These are phyloP conservation scores for Penicillium sp. DNA, from an alignment of 2,329 filamentous ascomycete genomes.

Conservation along the genomic window DNA sequence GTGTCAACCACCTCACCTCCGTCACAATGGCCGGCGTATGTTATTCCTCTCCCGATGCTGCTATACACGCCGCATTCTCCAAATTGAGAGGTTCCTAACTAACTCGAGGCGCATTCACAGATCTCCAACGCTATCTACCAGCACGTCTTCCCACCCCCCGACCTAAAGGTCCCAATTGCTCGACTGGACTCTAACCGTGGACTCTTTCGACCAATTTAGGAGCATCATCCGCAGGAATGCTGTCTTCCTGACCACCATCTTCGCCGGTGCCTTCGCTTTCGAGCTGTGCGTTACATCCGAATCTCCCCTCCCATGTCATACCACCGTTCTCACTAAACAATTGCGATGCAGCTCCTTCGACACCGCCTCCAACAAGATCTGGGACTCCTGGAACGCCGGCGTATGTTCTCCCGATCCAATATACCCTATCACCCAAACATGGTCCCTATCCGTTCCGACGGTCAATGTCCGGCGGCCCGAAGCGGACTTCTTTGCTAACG, in stretches of 20 bases:
- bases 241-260: conserved; percentile 85
- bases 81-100: conserved; percentile 32
- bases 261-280: conserved; percentile 84
- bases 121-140: conserved; percentile 64
- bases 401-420: conserved; percentile 63
- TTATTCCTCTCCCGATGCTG: conserved; percentile 4
- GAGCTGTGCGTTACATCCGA: conserved; percentile 74
- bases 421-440: not conserved
- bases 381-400: conserved; percentile 89
- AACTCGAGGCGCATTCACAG: conserved; percentile 44
- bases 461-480: conserved; percentile 1
- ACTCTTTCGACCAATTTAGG: conserved; percentile 57
- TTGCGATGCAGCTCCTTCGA: conserved; percentile 74
- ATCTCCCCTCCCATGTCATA: conserved; percentile 11
- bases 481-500: conserved; percentile 25
- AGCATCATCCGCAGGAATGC: conserved; percentile 84
- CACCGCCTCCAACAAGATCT: conserved; percentile 78
- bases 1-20: conserved; percentile 29
- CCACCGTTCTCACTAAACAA: conserved; percentile 28
- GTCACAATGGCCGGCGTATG: conserved; percentile 62
- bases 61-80: conserved; percentile 42
- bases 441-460: conserved; percentile 7
- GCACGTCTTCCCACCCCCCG: conserved; percentile 52
- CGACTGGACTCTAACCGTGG: conserved; percentile 26
- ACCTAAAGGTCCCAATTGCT: conserved; percentile 26